A percentile compares a stretch with the other conserved stretches of the same genome.
These are phyloP conservation scores for Starmerella geochares DNA, from an alignment of 805 yeast genomes.

Conservation along the genomic window DNA sequence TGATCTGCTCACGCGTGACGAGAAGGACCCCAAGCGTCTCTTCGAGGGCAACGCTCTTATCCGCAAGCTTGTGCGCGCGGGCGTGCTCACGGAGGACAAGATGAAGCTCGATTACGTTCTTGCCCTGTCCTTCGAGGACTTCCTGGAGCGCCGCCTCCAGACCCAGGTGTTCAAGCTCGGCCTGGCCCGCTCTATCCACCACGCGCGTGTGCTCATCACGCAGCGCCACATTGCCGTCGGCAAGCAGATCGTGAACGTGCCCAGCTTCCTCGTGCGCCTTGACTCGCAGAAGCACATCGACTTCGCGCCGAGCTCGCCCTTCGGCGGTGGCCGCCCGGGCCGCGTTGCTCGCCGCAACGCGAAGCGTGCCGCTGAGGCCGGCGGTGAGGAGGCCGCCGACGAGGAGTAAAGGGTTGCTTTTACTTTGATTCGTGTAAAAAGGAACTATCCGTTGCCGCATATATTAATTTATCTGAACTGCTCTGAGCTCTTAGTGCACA, in stretches of 20 bases:
- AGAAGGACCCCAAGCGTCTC: constrained; percentile 99
- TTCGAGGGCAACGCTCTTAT: constrained; percentile 99
- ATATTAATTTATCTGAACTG: constrained; percentile 4
- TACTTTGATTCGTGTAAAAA: constrained; percentile 4
- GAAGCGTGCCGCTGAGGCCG: constrained; percentile 54
- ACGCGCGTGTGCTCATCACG: constrained; percentile 96
- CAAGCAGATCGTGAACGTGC: constrained; percentile 96
- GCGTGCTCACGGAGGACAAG: constrained; percentile 98
- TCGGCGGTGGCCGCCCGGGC: constrained; percentile 99
- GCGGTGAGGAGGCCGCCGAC: constrained; percentile 57
- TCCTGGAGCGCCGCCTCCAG: constrained; percentile 99
- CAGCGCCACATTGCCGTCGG: constrained; percentile 99
- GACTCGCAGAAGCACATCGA: constrained; percentile 99
- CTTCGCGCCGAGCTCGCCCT: constrained; percentile 97
- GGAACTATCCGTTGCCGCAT: not conserved
- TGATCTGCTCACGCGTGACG: constrained; percentile 98
- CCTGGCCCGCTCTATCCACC: constrained; percentile 98
- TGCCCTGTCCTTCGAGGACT: constrained; percentile 96
- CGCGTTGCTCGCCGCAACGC: constrained; percentile 95
- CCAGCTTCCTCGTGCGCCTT: constrained; percentile 99
- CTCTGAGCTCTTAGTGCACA: not conserved
- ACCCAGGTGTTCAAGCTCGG: constrained; percentile 99
- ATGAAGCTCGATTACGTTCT: constrained; percentile 99
- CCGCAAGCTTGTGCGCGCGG: constrained; percentile 98
- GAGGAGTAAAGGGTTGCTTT: constrained; percentile 9